phyloP scores from a whole-genome alignment of 352 stramenopile genomes.

The Globisporangium paddicum region DNA sequence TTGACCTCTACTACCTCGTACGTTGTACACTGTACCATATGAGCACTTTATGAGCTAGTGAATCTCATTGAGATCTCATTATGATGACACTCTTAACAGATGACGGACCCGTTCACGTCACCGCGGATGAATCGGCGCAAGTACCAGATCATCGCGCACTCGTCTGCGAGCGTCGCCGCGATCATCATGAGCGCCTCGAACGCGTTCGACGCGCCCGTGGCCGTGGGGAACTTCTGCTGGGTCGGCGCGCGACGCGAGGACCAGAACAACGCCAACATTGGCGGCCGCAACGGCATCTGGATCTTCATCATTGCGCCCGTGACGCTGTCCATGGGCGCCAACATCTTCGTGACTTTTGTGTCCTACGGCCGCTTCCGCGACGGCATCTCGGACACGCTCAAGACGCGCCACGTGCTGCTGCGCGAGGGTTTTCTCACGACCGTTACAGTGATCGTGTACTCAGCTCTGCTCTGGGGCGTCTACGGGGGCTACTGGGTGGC shows the following conservation, averaged over 20 bases:
- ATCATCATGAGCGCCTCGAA: conserved; percentile 49
- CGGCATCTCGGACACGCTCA: conserved; percentile 53
- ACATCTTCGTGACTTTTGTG: conserved; percentile 64
- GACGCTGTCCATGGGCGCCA: conserved; percentile 42
- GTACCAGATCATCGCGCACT: conserved; percentile 53
- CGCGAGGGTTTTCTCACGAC: conserved; percentile 70
- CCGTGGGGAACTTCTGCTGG: conserved; percentile 72
- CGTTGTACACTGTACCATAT: neutral
- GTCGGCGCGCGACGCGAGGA: conserved; percentile 43
- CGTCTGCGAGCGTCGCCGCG: conserved; percentile 27
- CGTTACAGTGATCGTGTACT: conserved; percentile 65
- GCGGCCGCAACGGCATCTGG: conserved; percentile 39
- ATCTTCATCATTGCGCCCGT: conserved; percentile 65
- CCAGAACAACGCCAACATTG: conserved; percentile 26
- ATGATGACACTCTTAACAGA: conserved; percentile 22
- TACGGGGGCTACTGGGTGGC: conserved; percentile 66
- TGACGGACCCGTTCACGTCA: conserved; percentile 81
- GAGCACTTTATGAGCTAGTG: too few relatives aligned
- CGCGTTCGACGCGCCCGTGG: conserved; percentile 49
- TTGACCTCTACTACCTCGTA: conserved; percentile 71
- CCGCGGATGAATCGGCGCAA: conserved; percentile 60
- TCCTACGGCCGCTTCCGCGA: conserved; percentile 57
- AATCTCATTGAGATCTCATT: neutral
- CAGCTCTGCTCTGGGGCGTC: conserved; percentile 54
- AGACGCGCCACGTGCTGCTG: conserved; percentile 49